These are phyloP conservation scores for Calonectria pteridis DNA, from an alignment of 2,329 filamentous ascomycete species.

Conservation along the genomic window DNA sequence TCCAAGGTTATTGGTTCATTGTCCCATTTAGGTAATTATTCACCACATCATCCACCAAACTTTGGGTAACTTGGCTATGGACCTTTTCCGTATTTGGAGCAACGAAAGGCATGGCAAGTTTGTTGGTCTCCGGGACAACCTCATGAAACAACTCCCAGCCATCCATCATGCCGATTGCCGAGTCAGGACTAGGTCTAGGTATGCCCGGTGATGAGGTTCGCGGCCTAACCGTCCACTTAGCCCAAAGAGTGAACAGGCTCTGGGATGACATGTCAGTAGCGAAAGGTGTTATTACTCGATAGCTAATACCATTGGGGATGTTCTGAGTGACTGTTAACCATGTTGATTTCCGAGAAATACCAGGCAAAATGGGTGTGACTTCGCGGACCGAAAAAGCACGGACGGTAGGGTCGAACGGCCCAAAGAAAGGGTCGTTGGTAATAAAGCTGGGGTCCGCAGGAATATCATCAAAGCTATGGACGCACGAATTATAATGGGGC, in stretches of 20 bases:
- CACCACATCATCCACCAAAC: conserved; percentile 44
- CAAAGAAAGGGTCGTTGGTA: background rate
- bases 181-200: conserved; percentile 25
- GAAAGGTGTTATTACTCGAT: conserved; percentile 51
- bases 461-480: conserved; percentile 4
- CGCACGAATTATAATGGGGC: background rate
- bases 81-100: conserved; percentile 39
- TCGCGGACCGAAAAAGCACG: conserved; percentile 32
- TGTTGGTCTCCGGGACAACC: conserved; percentile 43
- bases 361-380: conserved; percentile 49
- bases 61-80: conserved; percentile 42
- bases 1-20: background rate
- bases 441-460: background rate
- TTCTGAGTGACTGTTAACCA: conserved; percentile 57
- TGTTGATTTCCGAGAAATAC: conserved; percentile 52
- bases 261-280: background rate
- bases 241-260: conserved; percentile 54
- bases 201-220: background rate
- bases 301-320: conserved; percentile 53
- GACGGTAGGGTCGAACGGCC: background rate
- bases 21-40: conserved; percentile 17
- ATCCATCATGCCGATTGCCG: conserved; percentile 24
- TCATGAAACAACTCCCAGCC: conserved; percentile 47
- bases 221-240: conserved; percentile 41
- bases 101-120: conserved; percentile 47